Conservation (phyloP, 1,284 basidiomycete genomes). For the Trametes polyzona region DNA sequence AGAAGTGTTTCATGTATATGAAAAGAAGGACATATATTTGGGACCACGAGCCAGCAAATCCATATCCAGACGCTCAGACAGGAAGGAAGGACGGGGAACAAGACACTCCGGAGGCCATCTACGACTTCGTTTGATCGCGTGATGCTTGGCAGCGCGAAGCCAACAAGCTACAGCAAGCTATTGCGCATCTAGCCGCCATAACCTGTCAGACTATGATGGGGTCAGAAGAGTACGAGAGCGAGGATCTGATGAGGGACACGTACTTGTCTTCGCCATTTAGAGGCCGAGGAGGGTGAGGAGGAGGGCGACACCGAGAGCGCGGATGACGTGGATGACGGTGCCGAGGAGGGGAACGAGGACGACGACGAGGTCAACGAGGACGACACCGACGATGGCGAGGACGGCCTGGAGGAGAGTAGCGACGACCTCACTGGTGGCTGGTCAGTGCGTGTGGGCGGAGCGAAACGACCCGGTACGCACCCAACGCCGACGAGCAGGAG, state of each 20-base stretch:
- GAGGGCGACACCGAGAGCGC: neutral
- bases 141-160: neutral
- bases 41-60: no score
- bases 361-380: slow-evolving; percentile 36
- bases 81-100: neutral
- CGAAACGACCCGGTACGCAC: slow-evolving; percentile 25
- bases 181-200: neutral
- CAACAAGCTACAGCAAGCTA: neutral
- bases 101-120: neutral
- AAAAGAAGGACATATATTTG: no score
- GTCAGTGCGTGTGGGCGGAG: neutral
- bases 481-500: slow-evolving; percentile 35
- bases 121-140: neutral
- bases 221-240: no score
- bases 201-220: neutral
- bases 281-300: neutral
- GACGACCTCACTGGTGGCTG: slow-evolving; percentile 28
- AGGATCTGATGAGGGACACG: neutral
- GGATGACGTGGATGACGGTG: neutral
- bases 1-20: no score
- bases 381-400: slow-evolving; percentile 33
- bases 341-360: neutral
- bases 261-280: neutral
- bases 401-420: slow-evolving; percentile 36
- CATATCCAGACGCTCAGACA: neutral